Evolutionary conservation across 2,329 filamentous ascomycete genomes (phyloP), one percentile per base, ranked within the genome.

Genomic region (Calonectria hawksworthii): DNA sequence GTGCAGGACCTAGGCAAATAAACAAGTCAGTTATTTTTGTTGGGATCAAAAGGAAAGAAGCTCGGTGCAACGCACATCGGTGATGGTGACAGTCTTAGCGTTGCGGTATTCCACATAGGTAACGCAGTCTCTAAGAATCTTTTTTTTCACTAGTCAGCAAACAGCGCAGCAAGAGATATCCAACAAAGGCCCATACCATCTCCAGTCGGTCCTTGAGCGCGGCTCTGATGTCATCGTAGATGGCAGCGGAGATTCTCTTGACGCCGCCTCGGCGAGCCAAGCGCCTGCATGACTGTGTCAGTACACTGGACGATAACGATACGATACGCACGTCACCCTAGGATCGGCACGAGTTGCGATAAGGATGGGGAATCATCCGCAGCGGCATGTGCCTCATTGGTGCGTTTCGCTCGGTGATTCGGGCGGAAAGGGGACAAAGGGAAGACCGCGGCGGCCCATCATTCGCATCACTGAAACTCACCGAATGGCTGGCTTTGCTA

Each of bases 241-340:
- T 93, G 0, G 59, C 77, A 0, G 82, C 89, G 0, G 92, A 93
- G 11, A 96, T 95, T 0, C 94, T 88, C 82, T 96, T 96, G 0
- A 96, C 93, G 0, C 94, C 94, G 1, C 94, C 94, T 9, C 94
- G 92, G 8, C 94, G 91, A 1, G 94, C 94, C 0, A 96, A 85
- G 51, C 94, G 92, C 77, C 94, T 93, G 73, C 26, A 14, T 23
- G 41, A 18, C 23, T 32, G n/a, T 36, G 51, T 80, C 38, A 80
- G 76, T 13, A 65, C 30, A 38, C 21, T 14, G 6, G 18, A 38
- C 7, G 71, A 44, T 44, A 44, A 38, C 7, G 71, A 44, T 44
- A 44, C 11, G 68, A 32, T 36, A 63, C 52, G 34, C 26, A 52
- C 26, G n/a, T 9, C 30, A 70, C 30, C 18, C 44, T n/a, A 30